phyloP scores from a whole-genome alignment of 345 rosid genomes.

The Adansonia digitata region DNA sequence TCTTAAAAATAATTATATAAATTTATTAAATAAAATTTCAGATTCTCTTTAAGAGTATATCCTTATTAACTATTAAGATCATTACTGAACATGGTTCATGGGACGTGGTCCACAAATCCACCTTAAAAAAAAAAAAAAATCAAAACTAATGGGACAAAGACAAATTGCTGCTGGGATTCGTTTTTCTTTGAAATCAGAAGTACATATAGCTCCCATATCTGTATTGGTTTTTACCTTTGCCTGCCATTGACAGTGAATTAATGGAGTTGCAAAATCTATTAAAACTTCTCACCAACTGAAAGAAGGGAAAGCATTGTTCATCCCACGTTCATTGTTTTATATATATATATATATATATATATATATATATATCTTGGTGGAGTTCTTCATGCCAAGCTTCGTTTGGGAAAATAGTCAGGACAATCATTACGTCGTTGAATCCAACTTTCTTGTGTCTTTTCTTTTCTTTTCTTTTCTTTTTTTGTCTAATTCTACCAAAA shows the following conservation, averaged over 20 bases:
- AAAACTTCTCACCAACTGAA: background rate
- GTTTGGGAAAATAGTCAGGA: background rate
- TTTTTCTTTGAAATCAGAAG: background rate
- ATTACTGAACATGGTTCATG: background rate
- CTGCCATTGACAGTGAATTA: background rate
- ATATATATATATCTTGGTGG: too few species aligned
- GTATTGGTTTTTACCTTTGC: background rate
- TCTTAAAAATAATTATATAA: too few species aligned
- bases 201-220: background rate
- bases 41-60: too few species aligned
- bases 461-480: too few species aligned
- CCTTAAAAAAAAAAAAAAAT: background rate
- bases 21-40: too few species aligned
- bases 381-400: background rate
- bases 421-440: background rate
- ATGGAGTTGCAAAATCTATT: background rate
- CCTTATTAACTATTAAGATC: background rate
- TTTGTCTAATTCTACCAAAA: too few species aligned
- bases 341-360: too few species aligned
- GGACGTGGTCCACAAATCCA: background rate
- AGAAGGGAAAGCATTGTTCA: background rate
- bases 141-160: background rate
- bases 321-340: too few species aligned
- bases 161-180: background rate
- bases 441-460: too few species aligned